Conservation (phyloP, 768 basidiomycete species). For the Hydnomerulius pinastri region DNA sequence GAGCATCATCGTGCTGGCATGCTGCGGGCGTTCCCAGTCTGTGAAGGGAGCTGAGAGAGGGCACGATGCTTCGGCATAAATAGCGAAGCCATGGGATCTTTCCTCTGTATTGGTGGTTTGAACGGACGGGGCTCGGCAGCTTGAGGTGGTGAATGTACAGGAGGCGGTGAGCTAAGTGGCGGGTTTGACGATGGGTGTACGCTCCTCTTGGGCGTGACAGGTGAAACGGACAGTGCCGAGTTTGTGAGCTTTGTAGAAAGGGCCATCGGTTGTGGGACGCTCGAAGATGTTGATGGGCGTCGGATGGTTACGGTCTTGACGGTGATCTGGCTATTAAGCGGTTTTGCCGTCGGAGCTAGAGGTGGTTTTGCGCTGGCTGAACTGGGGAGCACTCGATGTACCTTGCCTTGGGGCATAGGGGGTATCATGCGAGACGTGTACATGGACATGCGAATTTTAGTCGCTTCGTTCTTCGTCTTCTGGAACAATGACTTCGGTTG, state of each 20-base stretch:
- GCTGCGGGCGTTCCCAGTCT: constrained; percentile 21
- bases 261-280: constrained; percentile 4
- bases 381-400: constrained; percentile 43
- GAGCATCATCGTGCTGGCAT: constrained; percentile 23
- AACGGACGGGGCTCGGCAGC: constrained; percentile 31
- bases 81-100: constrained; percentile 58
- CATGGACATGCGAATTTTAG: constrained; percentile 63
- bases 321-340: constrained; percentile 44
- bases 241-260: constrained; percentile 36
- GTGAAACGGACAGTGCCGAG: constrained; percentile 4
- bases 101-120: constrained; percentile 49
- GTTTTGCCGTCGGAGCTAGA: constrained; percentile 30
- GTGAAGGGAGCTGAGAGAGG: constrained; percentile 53
- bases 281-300: constrained; percentile 29
- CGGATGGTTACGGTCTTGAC: constrained; percentile 51
- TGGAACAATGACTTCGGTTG: constrained; percentile 74
- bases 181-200: constrained; percentile 23
- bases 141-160: constrained; percentile 18
- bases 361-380: constrained; percentile 36
- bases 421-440: constrained; percentile 54
- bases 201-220: constrained; percentile 13
- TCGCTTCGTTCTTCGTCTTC: constrained; percentile 72
- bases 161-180: constrained; percentile 4
- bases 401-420: constrained; percentile 50
- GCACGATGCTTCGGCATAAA: constrained; percentile 81